Conservation (phyloP, 306 rosid genomes). For the Casuarina equisetifolia region DNA sequence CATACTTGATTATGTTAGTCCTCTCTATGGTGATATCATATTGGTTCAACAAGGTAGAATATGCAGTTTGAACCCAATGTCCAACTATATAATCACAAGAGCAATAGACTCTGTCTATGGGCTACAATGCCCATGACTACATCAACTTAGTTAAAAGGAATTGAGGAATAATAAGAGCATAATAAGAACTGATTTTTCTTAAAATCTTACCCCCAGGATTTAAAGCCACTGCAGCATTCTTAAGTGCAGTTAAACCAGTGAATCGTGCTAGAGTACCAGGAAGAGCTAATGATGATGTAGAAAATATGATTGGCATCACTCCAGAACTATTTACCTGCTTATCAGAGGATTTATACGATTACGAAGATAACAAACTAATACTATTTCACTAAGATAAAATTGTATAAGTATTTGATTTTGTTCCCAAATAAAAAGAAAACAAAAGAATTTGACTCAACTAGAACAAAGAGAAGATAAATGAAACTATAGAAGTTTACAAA, state of each 20-base stretch:
- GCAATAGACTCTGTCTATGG: neutral
- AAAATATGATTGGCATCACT: constrained; percentile 95
- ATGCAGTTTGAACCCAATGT: neutral
- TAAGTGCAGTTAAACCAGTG: constrained; percentile 74
- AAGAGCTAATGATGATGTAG: constrained; percentile 91
- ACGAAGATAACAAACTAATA: neutral
- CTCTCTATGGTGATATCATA: neutral
- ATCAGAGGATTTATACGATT: constrained; percentile 12
- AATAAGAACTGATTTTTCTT: neutral
- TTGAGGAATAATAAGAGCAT: constrained; percentile 8
- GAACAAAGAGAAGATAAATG: neutral
- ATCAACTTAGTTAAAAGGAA: constrained; percentile 17
- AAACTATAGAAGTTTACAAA: neutral
- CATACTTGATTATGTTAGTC: neutral
- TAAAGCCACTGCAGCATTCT: constrained; percentile 78
- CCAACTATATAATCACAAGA: neutral
- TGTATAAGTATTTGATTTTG: neutral
- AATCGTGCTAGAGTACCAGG: constrained; percentile 96
- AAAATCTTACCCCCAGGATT: constrained; percentile 80
- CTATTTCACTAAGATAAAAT: neutral
- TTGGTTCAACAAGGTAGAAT: neutral
- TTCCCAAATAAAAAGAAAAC: neutral
- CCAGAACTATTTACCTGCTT: constrained; percentile 95
- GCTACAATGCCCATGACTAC: neutral
- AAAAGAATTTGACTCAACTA: neutral